Evolutionary conservation across 1,284 basidiomycete genomes (phyloP).

Genomic region (Tylopilus sp.): DNA sequence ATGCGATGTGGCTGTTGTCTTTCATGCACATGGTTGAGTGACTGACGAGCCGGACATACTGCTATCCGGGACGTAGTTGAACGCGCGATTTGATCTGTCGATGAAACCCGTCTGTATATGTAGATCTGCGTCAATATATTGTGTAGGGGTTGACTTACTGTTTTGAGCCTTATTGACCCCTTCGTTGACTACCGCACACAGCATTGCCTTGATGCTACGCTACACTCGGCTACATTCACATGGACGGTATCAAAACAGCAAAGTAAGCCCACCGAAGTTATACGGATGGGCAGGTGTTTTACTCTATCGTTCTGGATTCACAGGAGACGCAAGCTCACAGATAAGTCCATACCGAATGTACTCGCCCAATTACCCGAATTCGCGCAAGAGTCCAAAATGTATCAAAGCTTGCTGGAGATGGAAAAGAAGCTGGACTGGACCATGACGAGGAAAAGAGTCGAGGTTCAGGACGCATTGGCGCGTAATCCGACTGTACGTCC

Average conservation of each 20-base stretch:
- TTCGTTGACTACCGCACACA: neutral
- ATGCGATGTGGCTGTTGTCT: neutral
- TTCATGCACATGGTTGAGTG: too few relatives aligned
- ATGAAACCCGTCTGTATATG: neutral
- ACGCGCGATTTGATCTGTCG: neutral
- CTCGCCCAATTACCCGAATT: conserved; percentile 66
- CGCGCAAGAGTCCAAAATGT: conserved; percentile 78
- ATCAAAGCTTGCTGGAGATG: conserved; percentile 80
- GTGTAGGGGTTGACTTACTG: conserved; percentile 3
- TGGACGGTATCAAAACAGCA: conserved; percentile 35
- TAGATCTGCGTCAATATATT: neutral
- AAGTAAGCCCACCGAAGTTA: conserved; percentile 28
- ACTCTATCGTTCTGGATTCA: neutral
- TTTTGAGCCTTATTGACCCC: conserved; percentile 2
- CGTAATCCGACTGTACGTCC: conserved; percentile 52
- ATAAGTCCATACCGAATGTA: conserved; percentile 71
- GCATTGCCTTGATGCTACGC: neutral
- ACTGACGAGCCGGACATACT: too few relatives aligned
- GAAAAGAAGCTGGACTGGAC: conserved; percentile 96
- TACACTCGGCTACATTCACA: conserved; percentile 32
- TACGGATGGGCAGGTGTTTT: neutral
- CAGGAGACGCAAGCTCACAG: conserved; percentile 76
- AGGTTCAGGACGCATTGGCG: conserved; percentile 78
- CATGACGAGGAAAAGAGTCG: conserved; percentile 83
- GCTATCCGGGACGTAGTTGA: too few relatives aligned